Evolutionary conservation across 176 grass and related monocot species (phyloP).

Genomic region (Phyllostachys edulis): DNA sequence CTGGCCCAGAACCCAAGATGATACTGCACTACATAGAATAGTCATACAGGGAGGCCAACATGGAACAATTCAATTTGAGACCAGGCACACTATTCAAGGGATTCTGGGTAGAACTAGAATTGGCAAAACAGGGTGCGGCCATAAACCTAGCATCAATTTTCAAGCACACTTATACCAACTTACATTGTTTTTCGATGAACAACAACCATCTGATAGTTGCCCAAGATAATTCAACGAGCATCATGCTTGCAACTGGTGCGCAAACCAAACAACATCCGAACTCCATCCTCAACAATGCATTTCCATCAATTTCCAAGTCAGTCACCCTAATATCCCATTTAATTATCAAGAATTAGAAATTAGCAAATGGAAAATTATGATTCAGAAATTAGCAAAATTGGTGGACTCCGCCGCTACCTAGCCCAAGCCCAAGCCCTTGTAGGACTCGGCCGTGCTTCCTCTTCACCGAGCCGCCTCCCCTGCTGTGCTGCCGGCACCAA

Average conservation of each 20-base stretch:
- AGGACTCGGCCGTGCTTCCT: too few species aligned
- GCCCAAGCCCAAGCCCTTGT: too few species aligned
- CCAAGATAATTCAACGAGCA: background rate
- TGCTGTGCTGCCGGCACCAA: too few species aligned
- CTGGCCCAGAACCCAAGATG: background rate
- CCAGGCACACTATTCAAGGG: constrained; percentile 16
- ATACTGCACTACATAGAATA: background rate
- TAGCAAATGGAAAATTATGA: too few species aligned
- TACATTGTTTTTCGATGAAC: background rate
- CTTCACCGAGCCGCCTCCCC: too few species aligned
- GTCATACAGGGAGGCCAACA: background rate
- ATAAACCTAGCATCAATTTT: constrained; percentile 4
- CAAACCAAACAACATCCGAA: background rate
- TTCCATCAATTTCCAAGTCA: background rate
- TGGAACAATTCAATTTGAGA: background rate
- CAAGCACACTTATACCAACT: background rate
- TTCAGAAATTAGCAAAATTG: too few species aligned
- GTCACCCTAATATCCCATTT: background rate
- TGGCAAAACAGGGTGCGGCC: background rate
- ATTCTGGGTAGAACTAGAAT: background rate
- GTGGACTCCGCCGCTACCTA: too few species aligned
- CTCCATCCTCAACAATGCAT: background rate
- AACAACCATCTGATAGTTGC: background rate
- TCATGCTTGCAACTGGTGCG: background rate
- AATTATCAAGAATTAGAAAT: too few species aligned